These are phyloP conservation scores for Diaporthe australafricana DNA, from an alignment of 2,329 filamentous ascomycete genomes.

Conservation along the genomic window DNA sequence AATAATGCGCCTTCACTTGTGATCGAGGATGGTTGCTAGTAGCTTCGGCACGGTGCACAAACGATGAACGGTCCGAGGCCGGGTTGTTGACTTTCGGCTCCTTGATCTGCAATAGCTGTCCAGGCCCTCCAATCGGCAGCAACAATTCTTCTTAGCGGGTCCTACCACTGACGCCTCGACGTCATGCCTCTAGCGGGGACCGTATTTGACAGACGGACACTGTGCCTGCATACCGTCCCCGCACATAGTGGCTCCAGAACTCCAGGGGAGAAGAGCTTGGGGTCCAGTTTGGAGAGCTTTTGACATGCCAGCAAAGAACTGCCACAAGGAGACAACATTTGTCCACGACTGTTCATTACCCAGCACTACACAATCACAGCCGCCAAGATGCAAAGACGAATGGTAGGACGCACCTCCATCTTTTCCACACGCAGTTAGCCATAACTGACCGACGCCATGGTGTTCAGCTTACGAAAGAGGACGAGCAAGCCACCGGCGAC, in stretches of 20 bases:
- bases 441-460: slow-evolving; percentile 34
- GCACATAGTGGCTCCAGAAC: slow-evolving; percentile 16
- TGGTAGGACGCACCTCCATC: slow-evolving; percentile 58
- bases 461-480: slow-evolving; percentile 87
- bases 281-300: slow-evolving; percentile 9
- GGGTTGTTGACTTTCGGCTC: slow-evolving; percentile 29
- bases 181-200: slow-evolving; percentile 23
- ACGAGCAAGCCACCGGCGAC: slow-evolving; percentile 81
- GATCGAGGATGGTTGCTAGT: neutral
- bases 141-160: neutral
- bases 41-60: neutral
- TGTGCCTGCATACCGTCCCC: slow-evolving; percentile 35
- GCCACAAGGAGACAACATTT: neutral
- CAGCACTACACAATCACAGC: neutral
- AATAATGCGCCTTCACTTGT: neutral
- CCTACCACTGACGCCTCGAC: slow-evolving; percentile 24
- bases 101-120: neutral
- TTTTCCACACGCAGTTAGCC: fast-evolving
- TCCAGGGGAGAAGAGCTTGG: slow-evolving; percentile 6
- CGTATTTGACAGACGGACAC: neutral
- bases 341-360: neutral
- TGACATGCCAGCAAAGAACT: neutral
- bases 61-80: neutral
- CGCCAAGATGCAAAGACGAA: slow-evolving; percentile 64
- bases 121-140: slow-evolving; percentile 28